These are phyloP conservation scores for Ustilago esculenta DNA, from an alignment of 1,284 basidiomycete species.

Conservation along the genomic window DNA sequence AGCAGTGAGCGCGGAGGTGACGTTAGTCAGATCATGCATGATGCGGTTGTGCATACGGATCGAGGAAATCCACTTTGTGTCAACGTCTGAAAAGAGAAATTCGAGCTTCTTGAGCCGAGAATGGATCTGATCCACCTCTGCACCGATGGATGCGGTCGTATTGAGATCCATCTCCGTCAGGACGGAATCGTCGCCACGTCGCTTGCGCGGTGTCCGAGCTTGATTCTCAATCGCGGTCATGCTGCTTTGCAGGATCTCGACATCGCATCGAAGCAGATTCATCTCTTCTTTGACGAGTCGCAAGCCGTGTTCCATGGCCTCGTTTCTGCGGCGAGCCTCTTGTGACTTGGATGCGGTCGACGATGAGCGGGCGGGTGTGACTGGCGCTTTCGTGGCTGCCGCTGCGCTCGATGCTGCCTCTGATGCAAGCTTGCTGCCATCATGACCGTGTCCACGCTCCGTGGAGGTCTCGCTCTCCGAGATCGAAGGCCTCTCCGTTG, in stretches of 20 bases:
- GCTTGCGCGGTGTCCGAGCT: conserved; percentile 25
- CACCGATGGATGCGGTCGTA: conserved; percentile 7
- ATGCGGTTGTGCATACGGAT: conserved; percentile 45
- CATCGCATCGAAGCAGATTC: conserved; percentile 29
- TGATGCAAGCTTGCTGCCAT: neutral
- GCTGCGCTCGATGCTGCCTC: neutral
- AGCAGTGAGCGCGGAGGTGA: conserved; percentile 2
- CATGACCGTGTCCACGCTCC: conserved; percentile 25
- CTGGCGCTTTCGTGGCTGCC: neutral
- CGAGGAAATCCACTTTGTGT: conserved; percentile 30
- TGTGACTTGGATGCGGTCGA: conserved; percentile 34
- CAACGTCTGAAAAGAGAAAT: conserved; percentile 17
- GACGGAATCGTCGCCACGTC: conserved; percentile 7
- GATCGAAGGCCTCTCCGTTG: conserved; percentile 16
- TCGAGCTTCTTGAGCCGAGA: conserved; percentile 19
- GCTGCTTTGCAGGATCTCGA: conserved; percentile 24
- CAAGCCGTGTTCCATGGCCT: conserved; percentile 31
- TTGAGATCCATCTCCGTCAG: conserved; percentile 24
- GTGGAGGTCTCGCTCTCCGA: conserved; percentile 38
- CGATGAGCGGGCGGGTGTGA: conserved; percentile 29
- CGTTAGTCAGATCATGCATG: conserved; percentile 22
- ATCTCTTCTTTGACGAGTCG: conserved; percentile 41
- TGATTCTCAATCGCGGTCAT: conserved; percentile 13
- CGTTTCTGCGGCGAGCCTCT: conserved; percentile 30
- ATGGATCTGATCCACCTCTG: conserved; percentile 22